Percentiles rank a stretch among this genome's conserved stretches.
phyloP scores from a whole-genome alignment of 139 green algal genomes.

The Monoraphidium neglectum region DNA sequence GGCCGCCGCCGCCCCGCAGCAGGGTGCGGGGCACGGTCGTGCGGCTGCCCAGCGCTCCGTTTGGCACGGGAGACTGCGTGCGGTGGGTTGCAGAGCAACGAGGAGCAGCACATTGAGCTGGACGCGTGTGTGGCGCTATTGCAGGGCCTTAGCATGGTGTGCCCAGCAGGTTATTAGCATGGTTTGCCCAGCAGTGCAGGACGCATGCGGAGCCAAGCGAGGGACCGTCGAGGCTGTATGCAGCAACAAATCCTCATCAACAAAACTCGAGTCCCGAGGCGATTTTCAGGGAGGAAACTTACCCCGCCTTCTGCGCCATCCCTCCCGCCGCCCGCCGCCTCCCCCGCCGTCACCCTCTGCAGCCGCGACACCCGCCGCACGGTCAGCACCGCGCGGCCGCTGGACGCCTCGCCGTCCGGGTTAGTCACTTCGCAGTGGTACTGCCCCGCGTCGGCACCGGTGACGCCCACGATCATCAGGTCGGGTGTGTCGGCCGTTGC shows the following conservation, averaged over 20 bases:
- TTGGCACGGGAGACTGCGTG: neutral
- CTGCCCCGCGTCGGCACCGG: constrained; percentile 25
- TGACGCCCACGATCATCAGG: constrained; percentile 52
- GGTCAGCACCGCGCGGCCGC: constrained; percentile 40
- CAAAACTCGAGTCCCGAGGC: no score
- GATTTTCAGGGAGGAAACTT: no score
- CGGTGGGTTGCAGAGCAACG: neutral
- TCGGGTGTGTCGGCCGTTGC: constrained; percentile 41
- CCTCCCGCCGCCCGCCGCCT: no score
- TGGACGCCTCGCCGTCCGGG: constrained; percentile 45
- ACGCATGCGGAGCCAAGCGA: neutral
- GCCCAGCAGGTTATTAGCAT: no score
- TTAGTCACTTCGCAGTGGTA: constrained; percentile 53
- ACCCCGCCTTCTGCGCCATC: no score
- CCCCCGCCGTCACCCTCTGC: neutral
- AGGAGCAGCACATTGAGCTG: neutral
- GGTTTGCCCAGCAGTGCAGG: neutral
- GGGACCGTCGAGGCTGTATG: no score
- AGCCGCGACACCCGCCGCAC: constrained; percentile 31
- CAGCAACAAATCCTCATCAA: no score
- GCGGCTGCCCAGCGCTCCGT: constrained; percentile 7
- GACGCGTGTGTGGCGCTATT: no score
- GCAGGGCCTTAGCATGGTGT: no score
- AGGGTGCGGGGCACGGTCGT: constrained; percentile 13
- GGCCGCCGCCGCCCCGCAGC: neutral